Percentiles rank a stretch among this genome's conserved stretches.
Conservation (phyloP, 805 yeast species). For the Blastobotrys robertii region DNA sequence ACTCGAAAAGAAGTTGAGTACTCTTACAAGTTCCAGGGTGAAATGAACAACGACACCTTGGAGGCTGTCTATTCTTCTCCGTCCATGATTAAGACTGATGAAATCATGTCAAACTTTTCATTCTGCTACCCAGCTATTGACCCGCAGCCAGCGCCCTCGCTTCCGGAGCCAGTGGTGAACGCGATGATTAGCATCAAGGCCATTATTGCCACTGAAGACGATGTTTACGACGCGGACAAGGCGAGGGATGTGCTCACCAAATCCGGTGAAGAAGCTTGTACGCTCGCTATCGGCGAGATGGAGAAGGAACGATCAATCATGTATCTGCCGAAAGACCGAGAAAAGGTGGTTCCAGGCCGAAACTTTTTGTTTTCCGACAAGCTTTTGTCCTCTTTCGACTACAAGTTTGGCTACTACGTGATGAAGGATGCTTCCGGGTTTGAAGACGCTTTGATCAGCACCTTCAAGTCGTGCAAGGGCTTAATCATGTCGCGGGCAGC, state of each 20-base stretch:
- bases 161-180: constrained; percentile 3
- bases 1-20: constrained; percentile 35
- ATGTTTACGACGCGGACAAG: constrained; percentile 35
- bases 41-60: constrained; percentile 16
- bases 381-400: constrained; percentile 32
- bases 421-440: constrained; percentile 40
- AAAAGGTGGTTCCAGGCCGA: constrained; percentile 33
- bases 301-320: constrained; percentile 36
- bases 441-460: constrained; percentile 33
- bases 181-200: constrained; percentile 29
- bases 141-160: not conserved
- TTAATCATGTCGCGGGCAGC: constrained; percentile 42
- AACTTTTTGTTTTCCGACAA: constrained; percentile 50
- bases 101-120: constrained; percentile 34
- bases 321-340: constrained; percentile 25
- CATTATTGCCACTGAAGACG: constrained; percentile 45
- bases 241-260: constrained; percentile 40
- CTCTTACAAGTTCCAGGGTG: constrained; percentile 24
- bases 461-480: constrained; percentile 43
- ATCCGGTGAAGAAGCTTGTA: constrained; percentile 38
- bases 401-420: constrained; percentile 32
- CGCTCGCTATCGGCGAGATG: constrained; percentile 41
- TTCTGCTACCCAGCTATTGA: constrained; percentile 27
- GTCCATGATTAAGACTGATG: constrained; percentile 67
- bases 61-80: constrained; percentile 41